Base-by-base conservation (phyloP, 192 early-diverging fungal species). In the Backusella mclennaniae region DNA sequence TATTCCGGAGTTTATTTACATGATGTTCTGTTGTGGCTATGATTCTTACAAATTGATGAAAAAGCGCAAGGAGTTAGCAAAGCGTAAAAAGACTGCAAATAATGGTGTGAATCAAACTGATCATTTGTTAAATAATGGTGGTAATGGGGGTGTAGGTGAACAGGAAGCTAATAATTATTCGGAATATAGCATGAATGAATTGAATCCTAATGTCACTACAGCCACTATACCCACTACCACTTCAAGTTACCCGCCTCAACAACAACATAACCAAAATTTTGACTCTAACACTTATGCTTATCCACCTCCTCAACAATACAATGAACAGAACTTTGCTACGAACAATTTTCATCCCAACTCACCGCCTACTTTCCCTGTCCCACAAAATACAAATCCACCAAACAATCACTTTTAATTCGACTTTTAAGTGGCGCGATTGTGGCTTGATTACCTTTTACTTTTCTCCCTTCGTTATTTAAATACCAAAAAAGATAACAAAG, bases 1-100 rank as follows among this genome's bases (percentile, higher is more conserved):
- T 46, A 76, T 83, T 14, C 82, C 82, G 33, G 75, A 83, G 35
- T 79, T 83, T 67, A 38, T 83, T 11, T 21, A 56, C 1, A 73
- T 71, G 15, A 46, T 77, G 0, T 35, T 83, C 6, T 79, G 77
- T 29, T 83, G 82, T 70, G 77, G 82, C 19, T 17, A 71, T 2
- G 82, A 83, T 39, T 79, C 77, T 12, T 76, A 49, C 33, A 67
- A 52, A 52, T 66, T 83, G 35, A 75, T 71, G n/a, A 39, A 71
- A 35, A 83, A 83, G 38, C 77, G 82, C 6, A 66, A 67, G 11
- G 77, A 74, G 73, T 56, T 79, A 5, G 21, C 19, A 69, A 69
- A 69, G n/a, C 41, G 29, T 49, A 71, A 15, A 49, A 71, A 63
- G 23, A 63, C 56, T 11, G 56, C 56, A 63, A 29, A 26, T 29